These are phyloP conservation scores for Anethum foeniculum DNA, from an alignment of 140 eudicot species.

Conservation along the genomic window DNA sequence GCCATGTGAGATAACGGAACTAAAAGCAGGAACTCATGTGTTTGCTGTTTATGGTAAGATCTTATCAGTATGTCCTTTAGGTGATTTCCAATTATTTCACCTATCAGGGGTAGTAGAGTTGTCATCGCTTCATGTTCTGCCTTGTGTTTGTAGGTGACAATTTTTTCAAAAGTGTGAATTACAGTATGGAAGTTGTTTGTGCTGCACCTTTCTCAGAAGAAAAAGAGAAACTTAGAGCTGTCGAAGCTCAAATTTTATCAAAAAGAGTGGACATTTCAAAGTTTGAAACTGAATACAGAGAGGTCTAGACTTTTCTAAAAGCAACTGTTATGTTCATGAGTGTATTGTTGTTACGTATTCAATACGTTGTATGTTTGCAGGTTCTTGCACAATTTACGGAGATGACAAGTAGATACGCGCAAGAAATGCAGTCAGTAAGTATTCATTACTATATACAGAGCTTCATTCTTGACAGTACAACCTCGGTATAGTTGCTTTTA, in stretches of 20 bases:
- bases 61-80: not conserved
- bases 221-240: slow-evolving; percentile 67
- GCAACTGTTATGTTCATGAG: not conserved
- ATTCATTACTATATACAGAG: not conserved
- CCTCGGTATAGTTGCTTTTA: not conserved
- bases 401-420: slow-evolving; percentile 90
- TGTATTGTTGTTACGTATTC: slow-evolving; percentile 8
- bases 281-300: slow-evolving; percentile 89
- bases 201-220: slow-evolving; percentile 62
- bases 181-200: slow-evolving; percentile 79
- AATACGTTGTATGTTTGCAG: slow-evolving; percentile 27
- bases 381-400: slow-evolving; percentile 95
- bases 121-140: not conserved
- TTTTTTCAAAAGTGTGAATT: slow-evolving; percentile 82
- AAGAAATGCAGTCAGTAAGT: slow-evolving; percentile 94
- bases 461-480: not conserved
- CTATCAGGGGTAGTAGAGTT: not conserved
- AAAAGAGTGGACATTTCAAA: slow-evolving; percentile 86
- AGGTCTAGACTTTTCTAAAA: slow-evolving; percentile 39
- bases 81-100: not conserved
- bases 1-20: slow-evolving; percentile 84
- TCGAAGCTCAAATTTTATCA: slow-evolving; percentile 77
- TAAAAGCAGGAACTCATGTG: slow-evolving; percentile 81
- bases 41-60: slow-evolving; percentile 84
- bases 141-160: slow-evolving; percentile 60